Percentiles rank a stretch among this genome's conserved stretches.
Conservation (phyloP, 257 asterid species). For the Jaltomata sinuosa region DNA sequence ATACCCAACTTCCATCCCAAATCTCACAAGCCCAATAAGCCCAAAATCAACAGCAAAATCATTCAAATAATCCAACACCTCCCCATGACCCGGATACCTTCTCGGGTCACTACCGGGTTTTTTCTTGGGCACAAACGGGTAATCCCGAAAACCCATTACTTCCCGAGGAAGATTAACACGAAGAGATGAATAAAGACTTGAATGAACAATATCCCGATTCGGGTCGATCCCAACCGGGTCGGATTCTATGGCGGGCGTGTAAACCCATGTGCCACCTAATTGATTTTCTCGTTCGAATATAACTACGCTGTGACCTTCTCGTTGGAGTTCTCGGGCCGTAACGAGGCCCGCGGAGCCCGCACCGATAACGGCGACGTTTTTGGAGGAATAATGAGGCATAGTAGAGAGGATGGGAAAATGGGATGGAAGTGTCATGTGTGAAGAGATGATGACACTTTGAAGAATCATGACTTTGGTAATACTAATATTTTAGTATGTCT, state of each 20-base stretch:
- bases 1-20: constrained; percentile 57
- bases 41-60: constrained; percentile 63
- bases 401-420: constrained; percentile 11
- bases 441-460: neutral
- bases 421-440: constrained; percentile 10
- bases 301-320: constrained; percentile 75
- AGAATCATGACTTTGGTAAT: neutral
- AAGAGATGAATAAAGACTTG: constrained; percentile 82
- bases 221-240: constrained; percentile 63
- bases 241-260: constrained; percentile 52
- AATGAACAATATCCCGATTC: constrained; percentile 39
- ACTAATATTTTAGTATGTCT: neutral
- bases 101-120: constrained; percentile 54
- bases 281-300: constrained; percentile 62
- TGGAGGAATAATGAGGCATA: constrained; percentile 23
- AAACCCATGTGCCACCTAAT: constrained; percentile 83
- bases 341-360: constrained; percentile 93
- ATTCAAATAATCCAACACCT: constrained; percentile 62
- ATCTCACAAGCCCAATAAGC: constrained; percentile 51
- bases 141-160: constrained; percentile 72
- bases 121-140: constrained; percentile 48
- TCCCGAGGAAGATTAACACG: constrained; percentile 87
- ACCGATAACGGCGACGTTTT: constrained; percentile 83
- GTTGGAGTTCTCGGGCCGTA: constrained; percentile 73
- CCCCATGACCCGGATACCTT: constrained; percentile 77